A percentile compares a stretch with the other conserved stretches of the same genome.
phyloP scores from a whole-genome alignment of 2,329 filamentous ascomycete species.

The Penicillium sp. region DNA sequence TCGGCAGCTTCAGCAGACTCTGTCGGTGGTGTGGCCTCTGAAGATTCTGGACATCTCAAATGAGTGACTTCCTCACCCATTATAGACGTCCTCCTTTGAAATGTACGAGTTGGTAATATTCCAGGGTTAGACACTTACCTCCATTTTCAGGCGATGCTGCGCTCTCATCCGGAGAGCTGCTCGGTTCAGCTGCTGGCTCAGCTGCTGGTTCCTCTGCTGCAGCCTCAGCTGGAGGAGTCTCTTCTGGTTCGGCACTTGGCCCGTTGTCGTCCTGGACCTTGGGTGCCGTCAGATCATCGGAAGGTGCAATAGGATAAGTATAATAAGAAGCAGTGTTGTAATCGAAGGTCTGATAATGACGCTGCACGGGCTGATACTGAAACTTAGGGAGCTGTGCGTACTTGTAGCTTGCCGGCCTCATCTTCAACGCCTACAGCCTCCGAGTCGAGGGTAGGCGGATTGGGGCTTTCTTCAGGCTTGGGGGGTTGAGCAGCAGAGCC shows the following conservation, averaged over 20 bases:
- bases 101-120: not conserved
- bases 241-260: constrained; percentile 28
- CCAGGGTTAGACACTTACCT: constrained; percentile 24
- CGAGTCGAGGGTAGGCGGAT: constrained; percentile 28
- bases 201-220: constrained; percentile 18
- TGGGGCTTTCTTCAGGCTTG: constrained; percentile 17
- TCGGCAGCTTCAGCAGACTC: constrained; percentile 22
- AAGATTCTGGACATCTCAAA: constrained; percentile 22
- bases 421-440: constrained; percentile 33
- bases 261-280: constrained; percentile 37
- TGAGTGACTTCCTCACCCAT: constrained; percentile 6
- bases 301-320: constrained; percentile 34
- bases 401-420: constrained; percentile 33
- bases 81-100: not conserved
- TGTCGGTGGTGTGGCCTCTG: constrained; percentile 27
- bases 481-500: constrained; percentile 25
- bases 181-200: constrained; percentile 18
- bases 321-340: constrained; percentile 35
- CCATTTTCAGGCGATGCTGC: constrained; percentile 25
- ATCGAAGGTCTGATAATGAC: constrained; percentile 45
- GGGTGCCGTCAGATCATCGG: constrained; percentile 33
- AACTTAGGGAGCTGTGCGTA: constrained; percentile 44
- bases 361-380: constrained; percentile 42
- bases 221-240: constrained; percentile 20
- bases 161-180: constrained; percentile 23